Evolutionary conservation across 1,139 yeast genomes (phyloP), one percentile per base, ranked within the genome.

Genomic region (Lodderomyces oxycetoniae): DNA sequence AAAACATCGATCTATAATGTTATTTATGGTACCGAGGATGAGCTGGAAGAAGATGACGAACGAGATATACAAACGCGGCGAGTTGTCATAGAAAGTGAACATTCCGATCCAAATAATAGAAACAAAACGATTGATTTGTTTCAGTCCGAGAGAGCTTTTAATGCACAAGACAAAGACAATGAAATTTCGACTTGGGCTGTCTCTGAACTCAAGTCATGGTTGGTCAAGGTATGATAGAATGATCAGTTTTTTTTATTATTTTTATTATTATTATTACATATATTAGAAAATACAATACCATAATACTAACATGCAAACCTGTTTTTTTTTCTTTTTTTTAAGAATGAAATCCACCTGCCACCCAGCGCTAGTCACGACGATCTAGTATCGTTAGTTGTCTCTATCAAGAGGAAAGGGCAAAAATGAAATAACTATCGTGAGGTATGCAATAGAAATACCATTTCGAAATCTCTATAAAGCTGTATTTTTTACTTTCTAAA

Each of bases 301-400:
- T n/a, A n/a, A n/a, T n/a, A n/a, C n/a, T n/a, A n/a, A n/a, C n/a
- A n/a, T n/a, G n/a, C n/a, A n/a, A n/a, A n/a, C n/a, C n/a, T n/a
- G n/a, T n/a, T n/a, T n/a, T n/a, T n/a, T n/a, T n/a, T n/a, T n/a
- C n/a, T n/a, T n/a, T 20, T 20, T n/a, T 13, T 26, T 5, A 11
- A 65, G 71, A 69, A 69, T 59, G 74, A 70, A 47, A 57, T 71
- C 57, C 49, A 53, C 44, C 57, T 68, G 53, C 74, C 77, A 44
- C 59, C 63, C 51, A 58, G 63, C 56, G 68, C 73, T 55, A 52
- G 70, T 53, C 63, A 57, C 53, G 61, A 60, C 52, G 64, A 66
- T 53, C 69, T 71, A 59, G 61, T 70, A 47, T 49, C 74, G 62
- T 66, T 71, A 56, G 73, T 65, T 57, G 58, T 57, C 41, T 61